A percentile compares a stretch with the other conserved stretches of the same genome.
Evolutionary conservation across 2,329 filamentous ascomycete genomes (phyloP).

Genomic region (Epichloe glyceriae): DNA sequence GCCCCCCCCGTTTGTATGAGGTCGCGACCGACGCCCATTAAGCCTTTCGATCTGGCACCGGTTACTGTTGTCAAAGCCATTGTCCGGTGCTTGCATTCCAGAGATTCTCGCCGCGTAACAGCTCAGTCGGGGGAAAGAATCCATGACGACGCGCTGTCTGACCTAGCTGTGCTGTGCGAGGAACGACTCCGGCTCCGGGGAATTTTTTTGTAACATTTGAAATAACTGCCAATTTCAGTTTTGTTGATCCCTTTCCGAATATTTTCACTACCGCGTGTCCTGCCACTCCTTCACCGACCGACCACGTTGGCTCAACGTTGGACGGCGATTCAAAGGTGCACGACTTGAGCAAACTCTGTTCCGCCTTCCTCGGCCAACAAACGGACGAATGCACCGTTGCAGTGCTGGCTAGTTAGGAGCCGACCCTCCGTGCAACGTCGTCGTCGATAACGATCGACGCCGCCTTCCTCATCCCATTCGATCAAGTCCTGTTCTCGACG

Average conservation of each 20-base stretch:
- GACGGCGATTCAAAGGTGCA: neutral
- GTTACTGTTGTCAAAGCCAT: neutral
- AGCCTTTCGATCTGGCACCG: neutral
- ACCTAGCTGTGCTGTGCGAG: too few relatives aligned
- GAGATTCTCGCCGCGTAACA: neutral
- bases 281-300: neutral
- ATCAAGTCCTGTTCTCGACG: neutral
- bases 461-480: neutral
- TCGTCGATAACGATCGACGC: neutral
- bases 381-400: too few relatives aligned
- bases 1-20: neutral
- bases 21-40: neutral
- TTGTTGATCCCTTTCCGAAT: neutral
- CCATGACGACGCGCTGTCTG: neutral
- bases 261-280: neutral
- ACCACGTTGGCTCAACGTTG: neutral
- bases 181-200: neutral
- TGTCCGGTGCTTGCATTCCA: slow-evolving; percentile 1
- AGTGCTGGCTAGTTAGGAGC: too few relatives aligned
- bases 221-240: neutral
- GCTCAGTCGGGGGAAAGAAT: neutral
- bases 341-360: neutral
- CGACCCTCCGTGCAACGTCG: too few relatives aligned
- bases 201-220: neutral
- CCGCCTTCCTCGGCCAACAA: neutral